These are phyloP conservation scores for Cucumis cinereus DNA, from an alignment of 306 rosid genomes.

Conservation along the genomic window DNA sequence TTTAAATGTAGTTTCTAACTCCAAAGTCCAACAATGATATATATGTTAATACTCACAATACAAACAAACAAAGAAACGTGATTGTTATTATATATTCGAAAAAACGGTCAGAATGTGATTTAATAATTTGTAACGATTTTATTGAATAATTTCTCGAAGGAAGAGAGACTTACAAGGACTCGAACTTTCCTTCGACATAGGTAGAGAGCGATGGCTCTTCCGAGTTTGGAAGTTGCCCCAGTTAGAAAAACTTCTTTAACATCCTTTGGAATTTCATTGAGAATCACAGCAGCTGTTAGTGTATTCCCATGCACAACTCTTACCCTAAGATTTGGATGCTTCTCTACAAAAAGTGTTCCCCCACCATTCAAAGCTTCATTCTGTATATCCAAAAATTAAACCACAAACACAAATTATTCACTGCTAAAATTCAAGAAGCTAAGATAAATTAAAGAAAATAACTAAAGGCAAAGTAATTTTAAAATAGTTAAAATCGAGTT, in stretches of 20 bases:
- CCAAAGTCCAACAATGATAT: too few relatives aligned
- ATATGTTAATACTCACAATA: too few relatives aligned
- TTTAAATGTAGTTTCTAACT: too few relatives aligned
- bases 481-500: too few relatives aligned
- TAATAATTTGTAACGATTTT: too few relatives aligned
- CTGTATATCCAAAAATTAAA: slow-evolving; percentile 18
- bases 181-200: slow-evolving; percentile 73
- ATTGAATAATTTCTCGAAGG: not conserved
- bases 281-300: slow-evolving; percentile 88
- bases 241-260: slow-evolving; percentile 74
- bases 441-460: too few relatives aligned
- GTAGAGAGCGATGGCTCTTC: slow-evolving; percentile 93
- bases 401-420: not conserved
- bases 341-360: slow-evolving; percentile 88
- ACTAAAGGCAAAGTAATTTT: too few relatives aligned
- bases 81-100: too few relatives aligned
- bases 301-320: slow-evolving; percentile 98
- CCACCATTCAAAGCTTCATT: slow-evolving; percentile 89
- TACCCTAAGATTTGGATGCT: slow-evolving; percentile 77
- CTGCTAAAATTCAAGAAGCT: too few relatives aligned
- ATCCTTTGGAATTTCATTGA: slow-evolving; percentile 58
- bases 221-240: slow-evolving; percentile 97
- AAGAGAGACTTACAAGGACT: slow-evolving; percentile 51
- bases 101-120: too few relatives aligned
- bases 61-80: too few relatives aligned